These are phyloP conservation scores for Sherardia arvensis DNA, from an alignment of 257 asterid species.

Conservation along the genomic window DNA sequence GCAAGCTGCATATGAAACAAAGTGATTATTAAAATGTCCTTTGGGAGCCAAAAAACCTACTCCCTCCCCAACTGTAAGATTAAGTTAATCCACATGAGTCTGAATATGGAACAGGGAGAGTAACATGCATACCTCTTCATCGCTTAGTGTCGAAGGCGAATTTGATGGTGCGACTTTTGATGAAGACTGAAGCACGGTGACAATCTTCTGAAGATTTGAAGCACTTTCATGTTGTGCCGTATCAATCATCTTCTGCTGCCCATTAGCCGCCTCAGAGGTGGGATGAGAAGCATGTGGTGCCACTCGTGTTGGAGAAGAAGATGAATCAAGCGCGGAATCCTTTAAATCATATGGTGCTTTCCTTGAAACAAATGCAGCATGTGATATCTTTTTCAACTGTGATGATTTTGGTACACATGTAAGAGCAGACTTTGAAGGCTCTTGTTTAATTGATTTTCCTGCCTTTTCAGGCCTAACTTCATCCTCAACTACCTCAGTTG, in stretches of 20 bases:
- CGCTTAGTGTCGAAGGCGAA: slow-evolving; percentile 67
- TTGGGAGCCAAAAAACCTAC: not conserved
- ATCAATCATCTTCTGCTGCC: slow-evolving; percentile 38
- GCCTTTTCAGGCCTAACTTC: slow-evolving; percentile 48
- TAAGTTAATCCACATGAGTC: not conserved
- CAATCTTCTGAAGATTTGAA: slow-evolving; percentile 39
- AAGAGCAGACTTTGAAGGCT: slow-evolving; percentile 36
- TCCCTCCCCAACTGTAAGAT: not conserved
- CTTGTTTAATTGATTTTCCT: slow-evolving; percentile 54
- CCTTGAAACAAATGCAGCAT: slow-evolving; percentile 44
- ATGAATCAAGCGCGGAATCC: slow-evolving; percentile 33
- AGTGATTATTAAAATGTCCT: slow-evolving; percentile 7
- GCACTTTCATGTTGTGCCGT: slow-evolving; percentile 34
- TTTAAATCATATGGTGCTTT: slow-evolving; percentile 42
- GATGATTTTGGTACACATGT: slow-evolving; percentile 33
- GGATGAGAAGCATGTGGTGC: slow-evolving; percentile 26
- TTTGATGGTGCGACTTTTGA: slow-evolving; percentile 53
- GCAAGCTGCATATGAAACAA: slow-evolving; percentile 59
- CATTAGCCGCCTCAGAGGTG: slow-evolving; percentile 38
- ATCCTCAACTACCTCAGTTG: slow-evolving; percentile 42
- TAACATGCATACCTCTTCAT: slow-evolving; percentile 64
- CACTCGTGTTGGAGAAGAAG: slow-evolving; percentile 30
- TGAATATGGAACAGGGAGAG: not conserved
- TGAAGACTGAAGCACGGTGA: slow-evolving; percentile 34
- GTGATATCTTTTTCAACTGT: slow-evolving; percentile 41